Percentiles rank a stretch among this genome's conserved stretches.
phyloP scores from a whole-genome alignment of 306 rosid genomes.

The Lotus japonicus region DNA sequence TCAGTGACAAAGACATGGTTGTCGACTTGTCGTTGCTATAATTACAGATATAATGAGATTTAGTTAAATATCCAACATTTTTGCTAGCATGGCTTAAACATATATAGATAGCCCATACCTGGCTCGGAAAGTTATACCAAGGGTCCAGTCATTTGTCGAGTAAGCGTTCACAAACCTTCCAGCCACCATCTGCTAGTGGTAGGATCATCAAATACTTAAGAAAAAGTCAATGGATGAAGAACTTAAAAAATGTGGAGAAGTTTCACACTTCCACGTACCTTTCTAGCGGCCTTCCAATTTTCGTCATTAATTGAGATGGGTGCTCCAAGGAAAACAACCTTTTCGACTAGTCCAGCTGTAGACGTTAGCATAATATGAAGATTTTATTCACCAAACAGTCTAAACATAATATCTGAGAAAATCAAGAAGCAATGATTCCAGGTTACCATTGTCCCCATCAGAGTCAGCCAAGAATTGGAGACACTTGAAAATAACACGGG shows the following conservation, averaged over 20 bases:
- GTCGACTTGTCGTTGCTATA: not conserved
- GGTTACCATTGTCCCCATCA: conserved; percentile 48
- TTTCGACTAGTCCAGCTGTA: conserved; percentile 60
- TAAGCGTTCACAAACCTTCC: conserved; percentile 72
- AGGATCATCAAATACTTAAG: conserved; percentile 3
- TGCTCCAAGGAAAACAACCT: conserved; percentile 68
- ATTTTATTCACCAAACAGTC: conserved; percentile 2
- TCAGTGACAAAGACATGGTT: not conserved
- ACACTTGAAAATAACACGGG: conserved; percentile 61
- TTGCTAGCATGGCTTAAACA: not conserved
- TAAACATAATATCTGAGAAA: conserved; percentile 4
- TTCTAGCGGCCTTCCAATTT: conserved; percentile 52
- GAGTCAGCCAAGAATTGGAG: conserved; percentile 45
- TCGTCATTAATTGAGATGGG: conserved; percentile 52
- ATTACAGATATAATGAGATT: not conserved
- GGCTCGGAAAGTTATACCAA: conserved; percentile 55
- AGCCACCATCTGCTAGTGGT: conserved; percentile 49
- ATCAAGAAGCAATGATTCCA: not conserved
- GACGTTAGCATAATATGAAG: conserved; percentile 4
- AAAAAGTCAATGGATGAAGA: not conserved
- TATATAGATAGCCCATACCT: conserved; percentile 35
- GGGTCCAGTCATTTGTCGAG: conserved; percentile 55
- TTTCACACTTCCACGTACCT: conserved; percentile 24
- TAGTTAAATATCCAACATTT: conserved; percentile 7
- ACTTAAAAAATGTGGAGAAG: not conserved